Conservation (phyloP, 306 rosid genomes). For the Vigna unguiculata region DNA sequence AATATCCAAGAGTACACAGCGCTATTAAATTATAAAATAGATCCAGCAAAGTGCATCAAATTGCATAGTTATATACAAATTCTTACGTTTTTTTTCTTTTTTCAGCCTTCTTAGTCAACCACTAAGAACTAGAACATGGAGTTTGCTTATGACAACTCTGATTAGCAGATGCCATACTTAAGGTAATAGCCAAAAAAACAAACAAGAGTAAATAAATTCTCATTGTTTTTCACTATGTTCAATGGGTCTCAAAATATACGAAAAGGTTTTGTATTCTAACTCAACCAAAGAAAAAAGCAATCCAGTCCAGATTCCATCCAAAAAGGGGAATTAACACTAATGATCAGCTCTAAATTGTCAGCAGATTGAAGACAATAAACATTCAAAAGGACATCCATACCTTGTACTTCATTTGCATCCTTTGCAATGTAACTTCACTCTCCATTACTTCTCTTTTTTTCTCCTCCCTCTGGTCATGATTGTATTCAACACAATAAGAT, state of each 20-base stretch:
- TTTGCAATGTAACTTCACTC: constrained; percentile 87
- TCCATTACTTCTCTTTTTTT: constrained; percentile 91
- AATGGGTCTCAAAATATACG: constrained; percentile 17
- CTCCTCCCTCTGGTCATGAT: constrained; percentile 85
- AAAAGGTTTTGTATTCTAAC: constrained; percentile 12
- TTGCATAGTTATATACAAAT: not conserved
- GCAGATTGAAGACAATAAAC: constrained; percentile 6
- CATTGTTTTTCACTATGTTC: constrained; percentile 10
- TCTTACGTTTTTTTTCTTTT: not conserved
- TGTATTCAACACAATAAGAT: constrained; percentile 40
- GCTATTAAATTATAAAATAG: constrained; percentile 1
- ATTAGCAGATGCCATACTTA: constrained; percentile 15
- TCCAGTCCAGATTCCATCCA: constrained; percentile 13
- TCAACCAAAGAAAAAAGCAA: constrained; percentile 28
- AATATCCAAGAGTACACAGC: constrained; percentile 10
- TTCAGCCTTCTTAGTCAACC: not conserved
- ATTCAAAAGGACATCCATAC: constrained; percentile 52
- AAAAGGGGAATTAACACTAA: constrained; percentile 3
- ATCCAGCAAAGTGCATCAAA: not conserved
- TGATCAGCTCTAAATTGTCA: constrained; percentile 1
- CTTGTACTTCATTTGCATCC: constrained; percentile 95
- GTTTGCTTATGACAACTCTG: not conserved
- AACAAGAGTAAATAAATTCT: not conserved
- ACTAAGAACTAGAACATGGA: constrained; percentile 16
- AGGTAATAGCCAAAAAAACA: constrained; percentile 8